Conservation (phyloP, 495 filamentous ascomycete species). For the Hyaloscypha variabilis region DNA sequence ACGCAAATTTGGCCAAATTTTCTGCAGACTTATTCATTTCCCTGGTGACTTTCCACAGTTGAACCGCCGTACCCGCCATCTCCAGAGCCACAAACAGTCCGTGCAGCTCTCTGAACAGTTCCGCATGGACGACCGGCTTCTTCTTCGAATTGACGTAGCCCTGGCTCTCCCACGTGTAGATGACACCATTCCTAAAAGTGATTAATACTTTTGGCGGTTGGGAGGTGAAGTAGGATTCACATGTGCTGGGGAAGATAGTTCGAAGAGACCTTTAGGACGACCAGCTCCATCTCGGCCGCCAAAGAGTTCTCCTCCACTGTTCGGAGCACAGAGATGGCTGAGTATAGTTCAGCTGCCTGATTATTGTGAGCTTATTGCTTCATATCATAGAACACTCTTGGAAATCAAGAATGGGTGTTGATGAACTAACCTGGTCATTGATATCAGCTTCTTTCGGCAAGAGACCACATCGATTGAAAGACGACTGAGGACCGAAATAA, state of each 20-base stretch:
- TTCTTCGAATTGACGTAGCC: conserved; percentile 28
- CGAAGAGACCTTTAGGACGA: neutral
- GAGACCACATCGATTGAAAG: neutral
- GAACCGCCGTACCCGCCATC: neutral
- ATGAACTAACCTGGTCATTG: neutral
- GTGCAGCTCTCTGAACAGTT: conserved; percentile 33
- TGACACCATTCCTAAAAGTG: neutral
- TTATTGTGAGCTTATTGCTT: neutral
- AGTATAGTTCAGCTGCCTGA: neutral
- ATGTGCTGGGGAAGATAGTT: neutral
- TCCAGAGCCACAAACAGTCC: neutral
- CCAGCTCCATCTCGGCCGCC: neutral
- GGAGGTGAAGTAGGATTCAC: neutral
- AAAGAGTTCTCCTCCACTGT: neutral
- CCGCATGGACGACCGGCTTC: conserved; percentile 30
- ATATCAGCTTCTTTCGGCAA: neutral
- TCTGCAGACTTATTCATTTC: neutral
- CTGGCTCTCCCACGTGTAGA: conserved; percentile 27
- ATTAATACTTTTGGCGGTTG: neutral
- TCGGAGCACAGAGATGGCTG: neutral
- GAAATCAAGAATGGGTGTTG: neutral
- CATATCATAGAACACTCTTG: neutral
- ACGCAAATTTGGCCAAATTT: neutral
- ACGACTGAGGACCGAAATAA: neutral
- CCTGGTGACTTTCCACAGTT: conserved; percentile 7